These are phyloP conservation scores for Skeletonema marinoi DNA, from an alignment of 108 stramenopile species.

Conservation along the genomic window DNA sequence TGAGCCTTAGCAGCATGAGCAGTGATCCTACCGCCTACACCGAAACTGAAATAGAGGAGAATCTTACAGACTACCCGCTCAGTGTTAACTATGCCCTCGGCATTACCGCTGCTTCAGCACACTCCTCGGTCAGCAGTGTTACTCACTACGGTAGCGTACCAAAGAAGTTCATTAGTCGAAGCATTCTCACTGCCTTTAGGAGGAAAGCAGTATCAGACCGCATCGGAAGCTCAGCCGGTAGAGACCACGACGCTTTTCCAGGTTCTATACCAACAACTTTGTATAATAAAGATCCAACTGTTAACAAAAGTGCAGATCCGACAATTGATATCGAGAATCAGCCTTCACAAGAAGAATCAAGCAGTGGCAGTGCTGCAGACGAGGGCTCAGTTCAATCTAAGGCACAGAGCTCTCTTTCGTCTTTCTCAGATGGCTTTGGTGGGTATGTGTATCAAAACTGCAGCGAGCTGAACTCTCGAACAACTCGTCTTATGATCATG, in stretches of 20 bases:
- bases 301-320: not conserved
- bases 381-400: not conserved
- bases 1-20: not conserved
- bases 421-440: not conserved
- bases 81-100: not conserved
- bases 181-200: not conserved
- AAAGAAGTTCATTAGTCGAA: not conserved
- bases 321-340: not conserved
- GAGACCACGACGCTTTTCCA: not conserved
- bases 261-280: not conserved
- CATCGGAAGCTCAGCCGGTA: not conserved
- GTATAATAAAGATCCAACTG: not conserved
- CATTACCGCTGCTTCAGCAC: not conserved
- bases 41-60: not conserved
- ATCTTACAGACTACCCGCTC: not conserved
- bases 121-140: not conserved
- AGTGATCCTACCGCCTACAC: not conserved
- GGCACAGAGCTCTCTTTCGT: not conserved
- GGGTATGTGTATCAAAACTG: not conserved
- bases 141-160: not conserved
- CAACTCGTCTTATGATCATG: not conserved
- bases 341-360: conserved; percentile 1
- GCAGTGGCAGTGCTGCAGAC: not conserved
- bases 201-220: not conserved
- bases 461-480: not conserved